Evolutionary conservation across 2,329 filamentous ascomycete species (phyloP).

Genomic region (Hypoxylon sp.): DNA sequence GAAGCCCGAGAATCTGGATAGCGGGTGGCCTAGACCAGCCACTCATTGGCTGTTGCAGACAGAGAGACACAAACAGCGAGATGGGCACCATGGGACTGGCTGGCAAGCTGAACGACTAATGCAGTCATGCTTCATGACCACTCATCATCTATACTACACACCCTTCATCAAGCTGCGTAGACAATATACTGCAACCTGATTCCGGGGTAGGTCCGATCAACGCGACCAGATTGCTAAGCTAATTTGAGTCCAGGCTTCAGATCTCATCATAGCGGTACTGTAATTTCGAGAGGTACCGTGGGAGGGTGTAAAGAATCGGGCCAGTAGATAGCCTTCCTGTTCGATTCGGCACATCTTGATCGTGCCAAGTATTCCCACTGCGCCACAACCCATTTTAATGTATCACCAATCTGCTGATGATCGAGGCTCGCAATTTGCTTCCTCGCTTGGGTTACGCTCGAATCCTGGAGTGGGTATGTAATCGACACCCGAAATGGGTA

Average conservation of each 20-base stretch:
- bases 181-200: slow-evolving; percentile 10
- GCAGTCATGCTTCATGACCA: slow-evolving; percentile 10
- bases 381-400: slow-evolving; percentile 17
- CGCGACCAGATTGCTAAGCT: slow-evolving; percentile 5
- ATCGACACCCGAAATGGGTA: slow-evolving; percentile 12
- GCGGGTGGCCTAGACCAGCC: slow-evolving; percentile 19
- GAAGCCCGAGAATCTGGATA: slow-evolving; percentile 26
- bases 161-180: slow-evolving; percentile 5
- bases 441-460: slow-evolving; percentile 8
- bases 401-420: slow-evolving; percentile 6
- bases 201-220: slow-evolving; percentile 27
- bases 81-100: slow-evolving; percentile 1
- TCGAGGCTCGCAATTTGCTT: slow-evolving; percentile 24
- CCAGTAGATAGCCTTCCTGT: slow-evolving; percentile 12
- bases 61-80: slow-evolving; percentile 15
- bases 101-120: slow-evolving; percentile 29
- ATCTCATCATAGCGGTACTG: slow-evolving; percentile 10
- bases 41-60: slow-evolving; percentile 7
- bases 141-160: slow-evolving; percentile 13
- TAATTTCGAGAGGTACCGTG: slow-evolving; percentile 6
- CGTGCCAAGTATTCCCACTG: slow-evolving; percentile 3
- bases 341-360: slow-evolving; percentile 20
- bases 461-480: slow-evolving; percentile 10
- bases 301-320: slow-evolving; percentile 12
- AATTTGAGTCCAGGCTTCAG: slow-evolving; percentile 20